Evolutionary conservation across 225 moss, liverwort and hornwort species (phyloP), one percentile per base, ranked within the genome.

Genomic region (Marchantia paleacea): DNA sequence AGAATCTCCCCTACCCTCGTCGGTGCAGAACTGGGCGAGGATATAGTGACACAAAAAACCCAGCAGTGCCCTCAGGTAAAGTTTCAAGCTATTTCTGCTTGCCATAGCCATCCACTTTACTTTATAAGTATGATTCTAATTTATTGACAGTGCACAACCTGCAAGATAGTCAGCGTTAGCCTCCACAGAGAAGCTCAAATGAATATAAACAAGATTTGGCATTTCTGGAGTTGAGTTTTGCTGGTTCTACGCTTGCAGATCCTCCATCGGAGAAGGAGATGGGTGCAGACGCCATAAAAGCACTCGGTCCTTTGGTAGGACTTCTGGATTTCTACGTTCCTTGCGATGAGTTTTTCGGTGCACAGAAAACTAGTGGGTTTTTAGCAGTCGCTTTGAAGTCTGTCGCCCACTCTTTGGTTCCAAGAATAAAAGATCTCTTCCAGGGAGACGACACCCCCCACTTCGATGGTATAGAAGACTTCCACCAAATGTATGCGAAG

Each of bases 21-120:
- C 82, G 92, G 57, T 19, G 79, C 2, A 83, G 92, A 80, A 92
- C 92, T 5, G 86, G 88, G 47, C 88, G 91, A 39, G 39, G 39
- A 39, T 39, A 39, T 39, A 39, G 39, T 39, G 5, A 5, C 39
- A 39, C 39, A 5, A 39, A 39, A 39, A 39, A 39, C 5, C 39
- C 39, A 39, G 39, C 39, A 39, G 39, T 39, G 39, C 39, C 39
- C 39, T 39, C 39, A 39, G 39, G 39, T 39, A 39, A 2, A 2
- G 39, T 39, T 39, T 39, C 39, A 39, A 39, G 39, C 39, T 39
- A 39, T 2, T 39, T 39, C 39, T 39, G 39, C 39, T 39, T 39
- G 39, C 39, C 39, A 39, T 39, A 5, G 39, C 39, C 39, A 2
- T 39, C 39, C 39, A 39, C 39, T 39, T 39, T 5, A 39, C 3